These are phyloP conservation scores for Haberlea rhodopensis DNA, from an alignment of 257 asterid species.

Conservation along the genomic window DNA sequence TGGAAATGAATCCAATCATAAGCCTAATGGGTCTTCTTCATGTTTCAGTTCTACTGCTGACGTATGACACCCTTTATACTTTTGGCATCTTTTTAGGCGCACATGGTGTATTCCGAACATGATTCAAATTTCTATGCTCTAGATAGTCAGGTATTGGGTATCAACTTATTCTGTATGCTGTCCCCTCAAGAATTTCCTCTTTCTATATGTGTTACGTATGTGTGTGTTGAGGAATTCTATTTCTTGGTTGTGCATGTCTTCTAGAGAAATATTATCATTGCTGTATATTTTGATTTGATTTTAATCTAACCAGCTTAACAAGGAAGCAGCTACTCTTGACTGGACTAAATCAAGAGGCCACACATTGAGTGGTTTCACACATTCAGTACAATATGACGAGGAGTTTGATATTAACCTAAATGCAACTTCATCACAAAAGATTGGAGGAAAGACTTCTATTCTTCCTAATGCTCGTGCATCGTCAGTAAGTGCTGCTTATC, in stretches of 20 bases:
- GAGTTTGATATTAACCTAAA: slow-evolving; percentile 34
- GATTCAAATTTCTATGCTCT: slow-evolving; percentile 73
- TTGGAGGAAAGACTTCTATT: slow-evolving; percentile 60
- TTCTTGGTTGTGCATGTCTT: neutral
- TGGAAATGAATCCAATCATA: too few relatives aligned
- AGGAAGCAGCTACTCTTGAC: slow-evolving; percentile 78
- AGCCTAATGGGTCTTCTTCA: neutral
- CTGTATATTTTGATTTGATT: slow-evolving; percentile 20
- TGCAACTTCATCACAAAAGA: slow-evolving; percentile 46
- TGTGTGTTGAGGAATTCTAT: neutral
- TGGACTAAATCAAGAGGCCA: slow-evolving; percentile 87
- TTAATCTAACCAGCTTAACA: slow-evolving; percentile 58
- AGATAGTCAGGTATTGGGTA: slow-evolving; percentile 59
- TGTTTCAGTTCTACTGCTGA: neutral
- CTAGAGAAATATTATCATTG: neutral
- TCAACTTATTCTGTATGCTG: slow-evolving; percentile 15
- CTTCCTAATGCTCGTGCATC: slow-evolving; percentile 67
- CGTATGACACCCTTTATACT: slow-evolving; percentile 8
- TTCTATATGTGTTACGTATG: neutral
- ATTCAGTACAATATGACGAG: slow-evolving; percentile 40
- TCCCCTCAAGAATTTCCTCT: neutral
- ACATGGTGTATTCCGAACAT: slow-evolving; percentile 87
- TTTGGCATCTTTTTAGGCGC: slow-evolving; percentile 57
- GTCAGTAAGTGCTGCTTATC: slow-evolving; percentile 79
- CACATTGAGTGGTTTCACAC: slow-evolving; percentile 43